phyloP scores from a whole-genome alignment of 2,329 filamentous ascomycete genomes.

The Cordyceps cateniannulata region DNA sequence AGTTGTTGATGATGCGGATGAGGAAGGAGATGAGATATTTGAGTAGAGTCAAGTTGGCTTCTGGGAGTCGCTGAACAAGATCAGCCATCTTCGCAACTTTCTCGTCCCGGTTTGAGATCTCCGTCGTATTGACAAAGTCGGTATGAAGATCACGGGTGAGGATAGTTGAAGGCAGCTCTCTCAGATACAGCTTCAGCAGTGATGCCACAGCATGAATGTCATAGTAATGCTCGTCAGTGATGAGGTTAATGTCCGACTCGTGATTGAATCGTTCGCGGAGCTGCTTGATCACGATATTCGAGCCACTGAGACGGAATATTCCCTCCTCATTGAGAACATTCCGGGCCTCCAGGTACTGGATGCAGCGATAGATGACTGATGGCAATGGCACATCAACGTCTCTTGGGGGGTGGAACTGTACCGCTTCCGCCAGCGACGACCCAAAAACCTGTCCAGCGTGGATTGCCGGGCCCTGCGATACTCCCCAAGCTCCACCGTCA shows the following conservation, averaged over 20 bases:
- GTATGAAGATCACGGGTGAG: slow-evolving; percentile 85
- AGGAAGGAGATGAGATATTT: slow-evolving; percentile 82
- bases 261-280: slow-evolving; percentile 89
- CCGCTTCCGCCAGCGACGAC: slow-evolving; percentile 76
- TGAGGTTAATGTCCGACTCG: slow-evolving; percentile 83
- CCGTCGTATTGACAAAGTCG: slow-evolving; percentile 79
- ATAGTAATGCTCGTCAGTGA: slow-evolving; percentile 78
- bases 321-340: slow-evolving; percentile 82
- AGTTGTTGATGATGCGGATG: slow-evolving; percentile 85
- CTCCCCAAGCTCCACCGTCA: slow-evolving; percentile 35
- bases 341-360: slow-evolving; percentile 84
- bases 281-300: slow-evolving; percentile 86
- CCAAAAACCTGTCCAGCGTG: slow-evolving; percentile 73
- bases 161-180: slow-evolving; percentile 86
- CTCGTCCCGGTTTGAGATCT: slow-evolving; percentile 66
- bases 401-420: slow-evolving; percentile 67
- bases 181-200: slow-evolving; percentile 85
- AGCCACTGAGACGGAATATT: slow-evolving; percentile 95
- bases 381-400: slow-evolving; percentile 73
- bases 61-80: slow-evolving; percentile 73
- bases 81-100: slow-evolving; percentile 72
- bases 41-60: slow-evolving; percentile 73
- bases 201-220: slow-evolving; percentile 96
- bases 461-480: slow-evolving; percentile 35
- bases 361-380: slow-evolving; percentile 89